Evolutionary conservation across 768 basidiomycete genomes (phyloP), one percentile per base, ranked within the genome.

Genomic region (Xanthoconium purpureum): DNA sequence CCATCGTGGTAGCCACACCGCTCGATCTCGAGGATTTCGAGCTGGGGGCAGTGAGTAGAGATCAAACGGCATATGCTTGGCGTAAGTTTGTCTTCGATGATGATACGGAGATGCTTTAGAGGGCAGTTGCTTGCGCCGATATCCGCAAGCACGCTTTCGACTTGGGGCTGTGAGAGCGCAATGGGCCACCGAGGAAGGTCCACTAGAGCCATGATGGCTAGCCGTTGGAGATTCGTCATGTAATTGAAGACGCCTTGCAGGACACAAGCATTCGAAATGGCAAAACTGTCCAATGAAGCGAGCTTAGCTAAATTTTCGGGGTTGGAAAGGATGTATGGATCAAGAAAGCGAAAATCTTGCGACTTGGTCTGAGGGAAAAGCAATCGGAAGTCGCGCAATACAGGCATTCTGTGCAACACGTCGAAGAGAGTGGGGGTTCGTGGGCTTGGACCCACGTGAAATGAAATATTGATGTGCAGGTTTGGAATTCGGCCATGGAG

Each of bases 101-200:
- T 70, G 47, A 73, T 64, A 14, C 71, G 73, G n/a, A 73, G 59
- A 32, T 72, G 73, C 28, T 59, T 69, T 12, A 73, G 63, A 15
- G 63, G 60, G 47, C 71, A 73, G n/a, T 71, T 66, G 45, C 69
- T 70, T 53, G 66, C 64, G 15, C 68, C 64, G 1, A 73, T 42
- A 9, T 73, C 73, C 0, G 48, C 43, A n/a, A 74, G 55, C 28
- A 73, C 66, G 6, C 44, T 50, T 52, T 70, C 70, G 33, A 73
- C 55, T 30, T 74, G 73, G 9, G 63, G 63, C n/a, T 73, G 70
- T 3, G 64, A 64, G 45, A 74, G 71, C 0, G 71, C 71, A 12
- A 73, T 71, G 14, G 71, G 71, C 71, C 73, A 70, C 1, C 71
- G 73, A 10, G 71, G 71, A 30, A 74, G 65, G 39, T 74, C 73